Evolutionary conservation across 768 basidiomycete genomes (phyloP).

Genomic region (Goffeauzyma gilvescens): DNA sequence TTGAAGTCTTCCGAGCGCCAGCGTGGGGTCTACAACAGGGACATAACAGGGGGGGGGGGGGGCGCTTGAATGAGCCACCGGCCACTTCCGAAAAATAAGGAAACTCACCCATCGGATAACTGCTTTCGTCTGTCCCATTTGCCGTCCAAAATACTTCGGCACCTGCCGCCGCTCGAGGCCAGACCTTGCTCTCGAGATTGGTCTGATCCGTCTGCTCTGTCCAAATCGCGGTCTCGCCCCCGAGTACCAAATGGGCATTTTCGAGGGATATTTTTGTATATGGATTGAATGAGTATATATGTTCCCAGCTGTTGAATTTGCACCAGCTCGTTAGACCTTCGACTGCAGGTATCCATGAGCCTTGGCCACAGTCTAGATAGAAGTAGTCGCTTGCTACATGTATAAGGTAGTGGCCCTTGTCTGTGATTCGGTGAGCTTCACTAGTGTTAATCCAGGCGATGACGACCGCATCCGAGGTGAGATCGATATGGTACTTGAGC

Average conservation of each 20-base stretch:
- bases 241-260: constrained; percentile 44
- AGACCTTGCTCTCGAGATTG: constrained; percentile 49
- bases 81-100: too few relatives aligned
- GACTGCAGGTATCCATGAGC: constrained; percentile 41
- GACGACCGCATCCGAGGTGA: constrained; percentile 31
- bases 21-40: constrained; percentile 29
- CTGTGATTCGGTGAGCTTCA: constrained; percentile 43
- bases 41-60: background rate
- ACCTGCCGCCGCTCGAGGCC: constrained; percentile 53
- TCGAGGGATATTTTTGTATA: constrained; percentile 39
- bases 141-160: constrained; percentile 68
- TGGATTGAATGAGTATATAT: constrained; percentile 51
- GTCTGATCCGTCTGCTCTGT: constrained; percentile 52
- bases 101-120: constrained; percentile 15
- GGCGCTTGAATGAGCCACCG: background rate
- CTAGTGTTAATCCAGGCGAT: constrained; percentile 52
- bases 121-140: constrained; percentile 1
- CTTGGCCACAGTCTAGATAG: constrained; percentile 61
- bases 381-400: constrained; percentile 59
- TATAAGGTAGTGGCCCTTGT: constrained; percentile 45
- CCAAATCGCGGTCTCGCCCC: constrained; percentile 54
- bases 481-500: constrained; percentile 8
- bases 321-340: background rate
- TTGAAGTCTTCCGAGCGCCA: constrained; percentile 48
- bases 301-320: background rate